Conservation (phyloP, 2,329 filamentous ascomycete genomes). For the Cercospora berteroae region DNA sequence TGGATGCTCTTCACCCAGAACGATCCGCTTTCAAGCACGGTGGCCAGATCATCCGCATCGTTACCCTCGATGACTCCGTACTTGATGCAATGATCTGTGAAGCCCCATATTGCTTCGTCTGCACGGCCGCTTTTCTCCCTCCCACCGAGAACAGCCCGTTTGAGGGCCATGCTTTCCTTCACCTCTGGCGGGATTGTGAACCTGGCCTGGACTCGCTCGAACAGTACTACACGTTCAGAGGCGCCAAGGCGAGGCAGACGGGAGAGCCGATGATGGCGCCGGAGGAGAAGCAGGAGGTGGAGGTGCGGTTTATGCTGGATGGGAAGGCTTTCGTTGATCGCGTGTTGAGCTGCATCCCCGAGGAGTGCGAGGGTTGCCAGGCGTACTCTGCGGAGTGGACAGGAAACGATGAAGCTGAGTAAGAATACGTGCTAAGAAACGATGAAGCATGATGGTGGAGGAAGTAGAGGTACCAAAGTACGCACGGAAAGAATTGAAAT, state of each 20-base stretch:
- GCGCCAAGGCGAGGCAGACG: background rate
- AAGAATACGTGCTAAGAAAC: background rate
- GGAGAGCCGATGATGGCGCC: background rate
- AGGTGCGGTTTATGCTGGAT: background rate
- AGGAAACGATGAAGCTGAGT: background rate
- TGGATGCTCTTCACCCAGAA: background rate
- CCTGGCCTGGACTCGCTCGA: background rate
- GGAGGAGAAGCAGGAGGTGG: background rate
- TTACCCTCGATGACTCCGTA: background rate
- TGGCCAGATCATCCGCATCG: background rate
- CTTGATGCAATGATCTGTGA: background rate
- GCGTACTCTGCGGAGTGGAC: background rate
- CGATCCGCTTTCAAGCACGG: background rate
- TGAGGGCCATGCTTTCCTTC: background rate
- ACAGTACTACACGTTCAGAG: background rate
- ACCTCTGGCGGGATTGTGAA: background rate
- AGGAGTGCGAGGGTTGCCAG: background rate
- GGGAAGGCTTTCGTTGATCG: background rate
- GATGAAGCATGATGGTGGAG: background rate
- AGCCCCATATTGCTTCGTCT: background rate
- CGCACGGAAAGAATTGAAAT: background rate
- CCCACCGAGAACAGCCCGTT: background rate
- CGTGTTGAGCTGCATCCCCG: background rate
- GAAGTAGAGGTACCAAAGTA: fast-evolving
- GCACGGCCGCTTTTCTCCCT: background rate